A percentile compares a stretch with the other conserved stretches of the same genome.
These are phyloP conservation scores for Iberis pinnata DNA, from an alignment of 345 rosid genomes.

Conservation along the genomic window DNA sequence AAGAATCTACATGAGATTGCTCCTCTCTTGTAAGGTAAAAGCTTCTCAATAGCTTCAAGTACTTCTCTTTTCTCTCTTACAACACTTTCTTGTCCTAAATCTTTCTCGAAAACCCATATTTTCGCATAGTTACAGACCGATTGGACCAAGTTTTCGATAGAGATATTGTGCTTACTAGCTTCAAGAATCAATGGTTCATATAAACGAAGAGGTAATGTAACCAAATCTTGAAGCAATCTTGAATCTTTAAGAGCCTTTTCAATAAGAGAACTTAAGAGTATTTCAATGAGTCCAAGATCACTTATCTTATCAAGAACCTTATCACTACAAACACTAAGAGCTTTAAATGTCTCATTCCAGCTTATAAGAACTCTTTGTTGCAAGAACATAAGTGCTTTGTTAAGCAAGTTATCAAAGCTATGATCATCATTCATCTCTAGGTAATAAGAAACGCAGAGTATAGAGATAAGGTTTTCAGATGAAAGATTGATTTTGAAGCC, in stretches of 20 bases:
- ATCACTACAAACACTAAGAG: slow-evolving; percentile 34
- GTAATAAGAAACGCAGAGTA: slow-evolving; percentile 49
- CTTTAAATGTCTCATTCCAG: slow-evolving; percentile 72
- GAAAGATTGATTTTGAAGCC: slow-evolving; percentile 46
- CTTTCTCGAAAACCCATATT: slow-evolving; percentile 39
- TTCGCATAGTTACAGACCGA: slow-evolving; percentile 52
- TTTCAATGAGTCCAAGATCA: slow-evolving; percentile 41
- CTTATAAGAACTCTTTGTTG: slow-evolving; percentile 46
- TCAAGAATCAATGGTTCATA: slow-evolving; percentile 40
- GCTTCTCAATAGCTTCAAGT: slow-evolving; percentile 57
- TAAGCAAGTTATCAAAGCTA: slow-evolving; percentile 49
- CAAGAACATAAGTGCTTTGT: slow-evolving; percentile 39
- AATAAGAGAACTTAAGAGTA: slow-evolving; percentile 53
- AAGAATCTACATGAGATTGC: slow-evolving; percentile 48
- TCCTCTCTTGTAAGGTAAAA: slow-evolving; percentile 49
- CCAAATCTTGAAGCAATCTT: slow-evolving; percentile 46
- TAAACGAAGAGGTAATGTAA: slow-evolving; percentile 45
- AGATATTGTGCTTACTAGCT: slow-evolving; percentile 37
- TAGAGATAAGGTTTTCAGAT: slow-evolving; percentile 56
- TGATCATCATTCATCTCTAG: slow-evolving; percentile 69
- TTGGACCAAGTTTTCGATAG: slow-evolving; percentile 36
- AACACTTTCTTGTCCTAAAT: slow-evolving; percentile 16
- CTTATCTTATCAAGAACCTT: slow-evolving; percentile 33
- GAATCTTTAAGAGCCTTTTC: slow-evolving; percentile 45
- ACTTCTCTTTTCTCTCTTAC: slow-evolving; percentile 40